phyloP scores from a whole-genome alignment of 371 early-diverging fungal species.

The Antonospora locustae region DNA sequence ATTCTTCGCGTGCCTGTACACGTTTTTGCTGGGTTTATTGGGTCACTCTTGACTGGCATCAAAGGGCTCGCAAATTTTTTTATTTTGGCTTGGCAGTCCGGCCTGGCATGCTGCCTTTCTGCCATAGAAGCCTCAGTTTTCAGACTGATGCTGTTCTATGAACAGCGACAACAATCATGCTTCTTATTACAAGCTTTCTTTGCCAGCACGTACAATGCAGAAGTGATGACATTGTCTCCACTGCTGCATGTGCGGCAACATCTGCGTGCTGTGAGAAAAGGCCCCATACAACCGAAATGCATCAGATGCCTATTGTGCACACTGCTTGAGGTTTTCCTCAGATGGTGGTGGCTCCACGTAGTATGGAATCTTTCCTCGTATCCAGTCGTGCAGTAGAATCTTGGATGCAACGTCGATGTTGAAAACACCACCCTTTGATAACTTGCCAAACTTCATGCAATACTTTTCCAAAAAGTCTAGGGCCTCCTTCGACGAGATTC shows the following conservation, averaged over 20 bases:
- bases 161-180: too few species aligned
- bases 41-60: too few species aligned
- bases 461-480: constrained; percentile 80
- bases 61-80: too few species aligned
- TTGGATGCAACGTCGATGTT: constrained; percentile 78
- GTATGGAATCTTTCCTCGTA: constrained; percentile 90
- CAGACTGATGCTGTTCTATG: too few species aligned
- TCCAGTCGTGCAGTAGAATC: constrained; percentile 93
- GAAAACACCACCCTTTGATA: constrained; percentile 86
- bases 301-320: constrained; percentile 57
- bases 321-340: constrained; percentile 21
- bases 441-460: constrained; percentile 71
- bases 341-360: constrained; percentile 67
- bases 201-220: too few species aligned
- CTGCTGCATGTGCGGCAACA: background rate
- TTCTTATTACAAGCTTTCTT: too few species aligned
- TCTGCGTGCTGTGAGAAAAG: constrained; percentile 62
- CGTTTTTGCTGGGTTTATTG: too few species aligned
- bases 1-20: too few species aligned
- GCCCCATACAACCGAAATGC: constrained; percentile 64
- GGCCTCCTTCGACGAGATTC: constrained; percentile 61
- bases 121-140: too few species aligned
- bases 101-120: too few species aligned
- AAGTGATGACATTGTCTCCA: too few species aligned
- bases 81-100: too few species aligned